Percentiles rank a stretch among this genome's conserved stretches.
phyloP scores from a whole-genome alignment of 2,329 filamentous ascomycete genomes.

The Pseudocercospora macadamiae region DNA sequence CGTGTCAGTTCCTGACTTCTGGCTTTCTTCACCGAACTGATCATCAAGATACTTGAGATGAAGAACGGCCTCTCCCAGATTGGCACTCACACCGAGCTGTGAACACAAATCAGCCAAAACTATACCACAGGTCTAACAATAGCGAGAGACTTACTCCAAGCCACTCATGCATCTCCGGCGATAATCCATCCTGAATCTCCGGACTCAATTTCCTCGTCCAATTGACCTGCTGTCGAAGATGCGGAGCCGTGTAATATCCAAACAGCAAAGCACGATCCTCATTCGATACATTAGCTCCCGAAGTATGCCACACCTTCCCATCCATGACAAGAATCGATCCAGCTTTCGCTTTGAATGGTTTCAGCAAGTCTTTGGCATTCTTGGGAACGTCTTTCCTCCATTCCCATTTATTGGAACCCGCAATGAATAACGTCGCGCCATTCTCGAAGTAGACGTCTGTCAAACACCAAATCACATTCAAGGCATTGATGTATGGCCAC shows the following conservation, averaged over 20 bases:
- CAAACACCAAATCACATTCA: constrained; percentile 19
- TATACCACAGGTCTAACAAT: neutral
- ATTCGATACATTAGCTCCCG: constrained; percentile 15
- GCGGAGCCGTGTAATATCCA: constrained; percentile 16
- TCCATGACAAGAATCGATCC: constrained; percentile 20
- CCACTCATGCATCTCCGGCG: constrained; percentile 12
- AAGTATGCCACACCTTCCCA: constrained; percentile 21
- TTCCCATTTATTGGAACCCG: constrained; percentile 15
- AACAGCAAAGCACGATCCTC: constrained; percentile 19
- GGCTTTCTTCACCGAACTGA: neutral
- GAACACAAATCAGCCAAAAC: neutral
- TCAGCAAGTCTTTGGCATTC: constrained; percentile 9
- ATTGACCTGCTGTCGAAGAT: constrained; percentile 17
- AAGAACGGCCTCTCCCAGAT: neutral
- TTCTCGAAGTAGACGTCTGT: constrained; percentile 17
- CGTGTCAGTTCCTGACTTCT: neutral
- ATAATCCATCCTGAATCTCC: constrained; percentile 12
- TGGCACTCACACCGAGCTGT: neutral
- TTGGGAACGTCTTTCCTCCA: constrained; percentile 9
- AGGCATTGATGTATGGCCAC: constrained; percentile 8
- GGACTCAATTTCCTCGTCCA: constrained; percentile 18
- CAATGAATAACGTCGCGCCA: constrained; percentile 17
- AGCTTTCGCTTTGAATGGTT: constrained; percentile 19
- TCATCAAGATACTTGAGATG: constrained; percentile 11
- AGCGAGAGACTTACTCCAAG: neutral